Evolutionary conservation across 176 grass and related monocot genomes (phyloP), one percentile per base, ranked within the genome.

Genomic region (Musa troglodytarum): DNA sequence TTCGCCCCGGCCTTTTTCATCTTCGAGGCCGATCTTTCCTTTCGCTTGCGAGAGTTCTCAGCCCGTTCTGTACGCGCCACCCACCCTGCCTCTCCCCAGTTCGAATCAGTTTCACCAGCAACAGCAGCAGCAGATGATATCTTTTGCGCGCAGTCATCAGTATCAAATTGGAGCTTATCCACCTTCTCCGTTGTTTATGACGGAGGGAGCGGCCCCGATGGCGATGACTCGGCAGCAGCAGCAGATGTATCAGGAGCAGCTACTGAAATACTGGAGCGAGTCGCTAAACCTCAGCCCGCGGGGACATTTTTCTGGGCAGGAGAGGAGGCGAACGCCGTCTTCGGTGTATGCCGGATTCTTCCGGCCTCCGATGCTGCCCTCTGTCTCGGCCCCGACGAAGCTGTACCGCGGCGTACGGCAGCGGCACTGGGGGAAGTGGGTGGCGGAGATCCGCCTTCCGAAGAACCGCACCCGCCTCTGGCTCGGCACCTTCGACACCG

Each of bases 351-450:
- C 17, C 1, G 43, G 67, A 4, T 5, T 19, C 17, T 70, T 70
- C 16, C 43, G 7, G 56, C 1, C 68, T 15, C 25, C 76, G 61
- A 78, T 90, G 34, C 82, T 79, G 23, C 71, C 82, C 55, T 76
- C 75, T 11, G 71, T 58, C 50, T 75, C 80, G 1, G 63, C 69
- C 1, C 90, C 84, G 8, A 63, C 86, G 6, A 94, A 99, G 80
- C 82, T 99, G 65, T 99, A 94, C 81, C 90, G 95, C 15, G 95
- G 95, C 57, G 95, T 99, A 73, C 76, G 95, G 72, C 95, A 99
- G 85, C 82, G 95, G 3, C 90, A 99, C 88, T 99, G 95, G 95
- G 95, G 95, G 10, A 99, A 99, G 76, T 99, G 95, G 95, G 95
- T 99, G 58, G 95, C 95, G 54, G 90, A 99, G 90, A 99, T 99